These are phyloP conservation scores for Phytopythium delawarense DNA, from an alignment of 352 stramenopile species.

Conservation along the genomic window DNA sequence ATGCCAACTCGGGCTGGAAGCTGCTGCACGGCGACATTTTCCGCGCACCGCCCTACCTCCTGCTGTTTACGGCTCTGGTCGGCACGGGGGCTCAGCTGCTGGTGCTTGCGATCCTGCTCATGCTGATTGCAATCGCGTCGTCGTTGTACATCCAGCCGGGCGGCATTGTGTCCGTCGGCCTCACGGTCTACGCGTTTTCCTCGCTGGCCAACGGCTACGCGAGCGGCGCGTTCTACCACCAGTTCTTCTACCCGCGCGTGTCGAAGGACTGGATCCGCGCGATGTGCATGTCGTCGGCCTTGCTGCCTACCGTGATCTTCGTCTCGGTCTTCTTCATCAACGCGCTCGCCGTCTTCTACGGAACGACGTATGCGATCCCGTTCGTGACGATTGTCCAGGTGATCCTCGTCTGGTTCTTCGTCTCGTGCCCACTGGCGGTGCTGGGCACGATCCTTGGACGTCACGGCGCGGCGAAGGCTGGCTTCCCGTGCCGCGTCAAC, in stretches of 20 bases:
- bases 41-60: constrained; percentile 88
- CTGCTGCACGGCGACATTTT: constrained; percentile 95
- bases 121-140: constrained; percentile 95
- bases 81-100: constrained; percentile 96
- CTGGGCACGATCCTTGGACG: constrained; percentile 96
- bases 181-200: constrained; percentile 94
- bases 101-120: constrained; percentile 91
- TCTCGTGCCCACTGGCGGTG: constrained; percentile 95
- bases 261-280: constrained; percentile 89
- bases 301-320: constrained; percentile 79
- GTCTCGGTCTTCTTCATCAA: constrained; percentile 89
- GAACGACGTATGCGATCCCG: constrained; percentile 82
- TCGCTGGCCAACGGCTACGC: constrained; percentile 88
- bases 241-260: constrained; percentile 90
- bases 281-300: constrained; percentile 77
- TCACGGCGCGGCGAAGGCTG: constrained; percentile 86
- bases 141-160: constrained; percentile 96
- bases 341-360: constrained; percentile 72
- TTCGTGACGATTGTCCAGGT: constrained; percentile 89
- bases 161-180: constrained; percentile 93
- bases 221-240: constrained; percentile 88
- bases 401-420: constrained; percentile 96
- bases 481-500: constrained; percentile 93
- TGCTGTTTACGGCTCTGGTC: constrained; percentile 94
- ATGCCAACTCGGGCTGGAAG: constrained; percentile 93